These are phyloP conservation scores for Fusarium tricinctum DNA, from an alignment of 2,329 filamentous ascomycete genomes.

Conservation along the genomic window DNA sequence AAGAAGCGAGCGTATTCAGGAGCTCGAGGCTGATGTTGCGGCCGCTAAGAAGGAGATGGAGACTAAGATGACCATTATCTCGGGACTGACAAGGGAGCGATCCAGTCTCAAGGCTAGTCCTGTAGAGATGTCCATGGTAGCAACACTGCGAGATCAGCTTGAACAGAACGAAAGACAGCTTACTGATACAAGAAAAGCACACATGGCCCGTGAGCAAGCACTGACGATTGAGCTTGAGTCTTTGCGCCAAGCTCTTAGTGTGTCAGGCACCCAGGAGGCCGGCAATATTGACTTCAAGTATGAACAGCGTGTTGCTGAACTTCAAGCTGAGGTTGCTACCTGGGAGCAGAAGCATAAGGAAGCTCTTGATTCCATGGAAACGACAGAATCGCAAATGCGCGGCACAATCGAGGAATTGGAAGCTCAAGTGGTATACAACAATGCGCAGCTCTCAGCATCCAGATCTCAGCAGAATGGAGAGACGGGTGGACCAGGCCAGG, in stretches of 20 bases:
- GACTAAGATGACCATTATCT: slow-evolving; percentile 94
- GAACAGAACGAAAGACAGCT: slow-evolving; percentile 88
- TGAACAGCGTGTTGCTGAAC: slow-evolving; percentile 70
- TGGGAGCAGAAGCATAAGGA: slow-evolving; percentile 84
- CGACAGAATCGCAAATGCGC: slow-evolving; percentile 79
- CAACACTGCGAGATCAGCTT: slow-evolving; percentile 88
- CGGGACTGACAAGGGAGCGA: slow-evolving; percentile 90
- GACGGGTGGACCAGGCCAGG: slow-evolving; percentile 59
- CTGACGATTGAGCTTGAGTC: slow-evolving; percentile 78
- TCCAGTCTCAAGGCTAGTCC: slow-evolving; percentile 87
- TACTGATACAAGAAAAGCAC: slow-evolving; percentile 76
- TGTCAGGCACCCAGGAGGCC: slow-evolving; percentile 46
- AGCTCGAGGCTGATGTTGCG: slow-evolving; percentile 86
- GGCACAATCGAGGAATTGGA: slow-evolving; percentile 82
- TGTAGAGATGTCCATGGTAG: slow-evolving; percentile 92
- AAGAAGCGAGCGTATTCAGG: slow-evolving; percentile 89
- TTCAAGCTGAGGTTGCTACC: slow-evolving; percentile 78
- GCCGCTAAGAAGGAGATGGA: slow-evolving; percentile 96
- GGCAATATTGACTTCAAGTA: slow-evolving; percentile 58
- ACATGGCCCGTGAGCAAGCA: slow-evolving; percentile 81
- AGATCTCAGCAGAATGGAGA: slow-evolving; percentile 58
- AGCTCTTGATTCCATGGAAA: slow-evolving; percentile 77
- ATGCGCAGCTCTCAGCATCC: slow-evolving; percentile 64
- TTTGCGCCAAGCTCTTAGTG: slow-evolving; percentile 69
- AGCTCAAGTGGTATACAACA: slow-evolving; percentile 65